These are phyloP conservation scores for Suillus subalutaceus DNA, from an alignment of 768 basidiomycete genomes.

Conservation along the genomic window DNA sequence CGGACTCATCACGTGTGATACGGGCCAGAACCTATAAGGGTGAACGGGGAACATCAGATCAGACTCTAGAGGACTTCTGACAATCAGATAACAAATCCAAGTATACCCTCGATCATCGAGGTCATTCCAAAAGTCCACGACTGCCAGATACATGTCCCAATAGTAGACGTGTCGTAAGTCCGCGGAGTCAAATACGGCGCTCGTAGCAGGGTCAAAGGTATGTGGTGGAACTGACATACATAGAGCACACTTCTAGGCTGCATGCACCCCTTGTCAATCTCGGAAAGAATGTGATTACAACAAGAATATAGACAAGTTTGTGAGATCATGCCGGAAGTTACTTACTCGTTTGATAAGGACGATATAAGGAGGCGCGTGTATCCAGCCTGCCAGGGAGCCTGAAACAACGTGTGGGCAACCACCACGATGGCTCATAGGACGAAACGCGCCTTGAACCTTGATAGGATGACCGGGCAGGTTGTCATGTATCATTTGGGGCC, in stretches of 20 bases:
- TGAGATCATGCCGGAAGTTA: background rate
- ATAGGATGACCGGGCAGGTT: background rate
- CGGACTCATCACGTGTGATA: background rate
- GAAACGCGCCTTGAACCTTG: background rate
- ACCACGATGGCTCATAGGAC: background rate
- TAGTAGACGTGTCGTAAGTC: background rate
- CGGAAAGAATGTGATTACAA: slow-evolving; percentile 1
- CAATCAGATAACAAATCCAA: background rate
- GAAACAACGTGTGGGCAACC: background rate
- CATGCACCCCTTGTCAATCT: background rate
- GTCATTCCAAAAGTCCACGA: background rate
- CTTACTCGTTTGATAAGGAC: background rate
- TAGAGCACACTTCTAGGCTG: slow-evolving; percentile 2
- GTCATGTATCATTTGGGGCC: background rate
- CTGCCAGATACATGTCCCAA: background rate
- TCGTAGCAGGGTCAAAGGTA: slow-evolving; percentile 5
- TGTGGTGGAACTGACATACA: background rate
- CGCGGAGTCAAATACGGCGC: background rate
- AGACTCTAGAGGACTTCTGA: background rate
- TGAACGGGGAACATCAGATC: background rate
- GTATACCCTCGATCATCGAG: background rate
- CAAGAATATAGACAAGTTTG: slow-evolving; percentile 1
- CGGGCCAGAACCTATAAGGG: background rate
- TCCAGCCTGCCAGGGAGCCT: background rate
- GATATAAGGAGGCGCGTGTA: background rate